Evolutionary conservation across 148 eudicot genomes (phyloP).

Genomic region (Rhododendron ferrugineum): DNA sequence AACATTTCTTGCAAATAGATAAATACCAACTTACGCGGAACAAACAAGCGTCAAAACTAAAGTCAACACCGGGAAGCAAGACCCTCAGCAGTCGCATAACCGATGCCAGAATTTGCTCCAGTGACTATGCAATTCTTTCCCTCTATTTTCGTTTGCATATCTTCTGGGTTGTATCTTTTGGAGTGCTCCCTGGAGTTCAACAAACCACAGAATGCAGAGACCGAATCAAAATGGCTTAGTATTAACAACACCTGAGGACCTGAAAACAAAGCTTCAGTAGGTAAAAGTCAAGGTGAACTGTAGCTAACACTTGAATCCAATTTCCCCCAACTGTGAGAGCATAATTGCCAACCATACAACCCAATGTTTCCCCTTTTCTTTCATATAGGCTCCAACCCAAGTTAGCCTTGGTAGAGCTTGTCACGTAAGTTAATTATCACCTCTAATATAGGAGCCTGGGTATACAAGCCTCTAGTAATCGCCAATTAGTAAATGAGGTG

Average conservation of each 20-base stretch:
- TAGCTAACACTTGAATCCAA: not conserved
- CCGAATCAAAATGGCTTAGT: not conserved
- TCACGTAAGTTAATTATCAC: not conserved
- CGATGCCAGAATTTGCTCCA: slow-evolving; percentile 96
- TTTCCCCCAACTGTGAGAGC: not conserved
- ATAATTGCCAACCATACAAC: not conserved
- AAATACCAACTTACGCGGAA: slow-evolving; percentile 1
- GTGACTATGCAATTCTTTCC: slow-evolving; percentile 91
- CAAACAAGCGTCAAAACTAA: slow-evolving; percentile 7
- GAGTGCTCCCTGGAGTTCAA: slow-evolving; percentile 62
- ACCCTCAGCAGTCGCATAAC: slow-evolving; percentile 82
- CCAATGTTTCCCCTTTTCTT: not conserved
- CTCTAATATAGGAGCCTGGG: not conserved
- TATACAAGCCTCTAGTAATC: not conserved
- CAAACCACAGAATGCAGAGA: not conserved
- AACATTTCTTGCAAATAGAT: not conserved
- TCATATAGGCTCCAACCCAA: too few relatives aligned
- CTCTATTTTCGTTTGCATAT: slow-evolving; percentile 54
- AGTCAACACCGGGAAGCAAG: slow-evolving; percentile 76
- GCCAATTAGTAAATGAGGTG: not conserved
- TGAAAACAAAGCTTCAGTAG: not conserved
- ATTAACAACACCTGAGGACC: not conserved
- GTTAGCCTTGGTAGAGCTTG: not conserved
- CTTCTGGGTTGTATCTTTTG: slow-evolving; percentile 69
- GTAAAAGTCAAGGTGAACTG: not conserved